A percentile compares a stretch with the other conserved stretches of the same genome.
These are phyloP conservation scores for Straminergon stramineum DNA, from an alignment of 225 moss, liverwort and hornwort species.

Conservation along the genomic window DNA sequence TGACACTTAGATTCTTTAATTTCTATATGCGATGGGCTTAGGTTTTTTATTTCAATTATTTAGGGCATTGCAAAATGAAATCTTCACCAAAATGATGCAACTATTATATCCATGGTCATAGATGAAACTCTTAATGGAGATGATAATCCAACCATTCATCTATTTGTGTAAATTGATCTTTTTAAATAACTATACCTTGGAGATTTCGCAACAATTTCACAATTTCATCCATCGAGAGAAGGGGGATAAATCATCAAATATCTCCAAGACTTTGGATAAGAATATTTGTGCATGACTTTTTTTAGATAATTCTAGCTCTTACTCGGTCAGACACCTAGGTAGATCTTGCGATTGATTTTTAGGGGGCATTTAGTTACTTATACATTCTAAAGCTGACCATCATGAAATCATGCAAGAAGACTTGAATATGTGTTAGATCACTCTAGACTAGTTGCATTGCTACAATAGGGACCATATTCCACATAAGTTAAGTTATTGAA, in stretches of 20 bases:
- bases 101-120: not conserved
- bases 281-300: not conserved
- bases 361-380: no score
- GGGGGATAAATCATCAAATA: not conserved
- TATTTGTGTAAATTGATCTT: no score
- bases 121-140: not conserved
- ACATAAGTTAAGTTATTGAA: no score
- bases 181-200: not conserved
- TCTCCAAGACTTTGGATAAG: no score
- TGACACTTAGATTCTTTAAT: no score
- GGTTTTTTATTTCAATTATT: not conserved
- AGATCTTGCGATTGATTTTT: not conserved
- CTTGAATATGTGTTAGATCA: not conserved
- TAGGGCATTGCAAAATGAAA: not conserved
- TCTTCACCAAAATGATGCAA: not conserved
- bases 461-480: not conserved
- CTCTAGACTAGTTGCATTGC: not conserved
- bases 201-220: not conserved
- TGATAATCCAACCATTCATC: not conserved
- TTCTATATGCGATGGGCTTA: not conserved
- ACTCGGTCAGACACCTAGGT: not conserved
- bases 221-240: not conserved
- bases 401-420: not conserved
- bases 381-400: not conserved
- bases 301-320: not conserved